Conservation (phyloP, 805 yeast genomes). For the Metschnikowia noctiluminum region DNA sequence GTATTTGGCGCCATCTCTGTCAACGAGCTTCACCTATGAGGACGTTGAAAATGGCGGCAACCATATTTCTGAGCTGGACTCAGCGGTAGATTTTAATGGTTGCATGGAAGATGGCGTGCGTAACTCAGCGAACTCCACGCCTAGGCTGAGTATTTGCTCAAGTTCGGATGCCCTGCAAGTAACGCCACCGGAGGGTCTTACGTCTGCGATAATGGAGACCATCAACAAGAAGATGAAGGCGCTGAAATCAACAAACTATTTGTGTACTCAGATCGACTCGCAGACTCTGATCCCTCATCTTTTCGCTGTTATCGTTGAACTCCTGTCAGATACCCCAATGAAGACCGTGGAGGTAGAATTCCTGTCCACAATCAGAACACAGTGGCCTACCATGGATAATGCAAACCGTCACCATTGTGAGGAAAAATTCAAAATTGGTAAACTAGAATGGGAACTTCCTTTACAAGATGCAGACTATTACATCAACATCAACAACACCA, state of each 20-base stretch:
- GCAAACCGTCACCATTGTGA: constrained; percentile 40
- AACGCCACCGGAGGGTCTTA: background rate
- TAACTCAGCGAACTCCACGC: background rate
- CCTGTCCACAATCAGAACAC: constrained; percentile 40
- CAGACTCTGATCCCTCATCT: constrained; percentile 48
- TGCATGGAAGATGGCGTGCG: background rate
- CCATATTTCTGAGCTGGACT: constrained; percentile 16
- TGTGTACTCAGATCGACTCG: constrained; percentile 35
- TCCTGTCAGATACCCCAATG: constrained; percentile 37
- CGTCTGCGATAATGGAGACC: constrained; percentile 3
- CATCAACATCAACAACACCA: constrained; percentile 39
- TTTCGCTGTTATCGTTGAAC: constrained; percentile 48
- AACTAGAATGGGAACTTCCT: constrained; percentile 40
- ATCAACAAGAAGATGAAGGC: constrained; percentile 19
- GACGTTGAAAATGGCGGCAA: constrained; percentile 41
- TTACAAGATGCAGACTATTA: constrained; percentile 44
- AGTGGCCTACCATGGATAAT: constrained; percentile 56
- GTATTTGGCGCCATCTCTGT: constrained; percentile 37
- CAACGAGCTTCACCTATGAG: constrained; percentile 40
- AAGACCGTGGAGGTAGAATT: constrained; percentile 41
- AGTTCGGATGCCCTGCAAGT: background rate
- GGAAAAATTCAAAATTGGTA: constrained; percentile 50
- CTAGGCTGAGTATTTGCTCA: constrained; percentile 1
- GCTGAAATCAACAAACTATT: constrained; percentile 35
- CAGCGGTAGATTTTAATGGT: background rate